A percentile compares a stretch with the other conserved stretches of the same genome.
Conservation (phyloP, 345 rosid species). For the Odontarrhena argentea region DNA sequence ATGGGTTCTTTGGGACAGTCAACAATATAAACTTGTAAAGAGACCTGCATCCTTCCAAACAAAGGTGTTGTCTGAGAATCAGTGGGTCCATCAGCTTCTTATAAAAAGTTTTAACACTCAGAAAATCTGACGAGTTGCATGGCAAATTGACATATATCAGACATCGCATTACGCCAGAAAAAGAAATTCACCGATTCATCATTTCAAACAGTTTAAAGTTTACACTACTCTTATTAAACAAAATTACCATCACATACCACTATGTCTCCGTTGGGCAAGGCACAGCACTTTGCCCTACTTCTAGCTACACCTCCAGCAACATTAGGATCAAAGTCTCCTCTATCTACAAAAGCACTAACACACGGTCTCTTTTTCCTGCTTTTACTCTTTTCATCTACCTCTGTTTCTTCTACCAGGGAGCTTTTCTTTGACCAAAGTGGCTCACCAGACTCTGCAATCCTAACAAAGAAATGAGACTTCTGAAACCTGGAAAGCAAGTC, state of each 20-base stretch:
- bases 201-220: slow-evolving; percentile 13
- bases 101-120: background rate
- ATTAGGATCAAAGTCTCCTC: slow-evolving; percentile 77
- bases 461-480: slow-evolving; percentile 93
- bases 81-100: slow-evolving; percentile 26
- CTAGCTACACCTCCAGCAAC: slow-evolving; percentile 87
- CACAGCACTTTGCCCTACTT: slow-evolving; percentile 66
- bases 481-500: slow-evolving; percentile 71
- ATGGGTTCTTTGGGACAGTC: slow-evolving; percentile 73
- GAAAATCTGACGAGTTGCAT: background rate
- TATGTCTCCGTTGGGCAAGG: slow-evolving; percentile 91
- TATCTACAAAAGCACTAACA: slow-evolving; percentile 70
- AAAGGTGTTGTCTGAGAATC: slow-evolving; percentile 63
- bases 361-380: slow-evolving; percentile 40
- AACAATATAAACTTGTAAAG: slow-evolving; percentile 82
- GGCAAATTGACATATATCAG: slow-evolving; percentile 10
- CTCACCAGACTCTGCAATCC: slow-evolving; percentile 85
- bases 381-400: slow-evolving; percentile 41
- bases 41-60: slow-evolving; percentile 98
- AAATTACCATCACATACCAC: slow-evolving; percentile 69
- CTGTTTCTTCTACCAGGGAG: slow-evolving; percentile 41
- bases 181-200: slow-evolving; percentile 1
- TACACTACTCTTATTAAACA: slow-evolving; percentile 22
- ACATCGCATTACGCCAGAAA: background rate
- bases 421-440: slow-evolving; percentile 83